Conservation (phyloP, 192 early-diverging fungal genomes). For the Coemansia sp. region DNA sequence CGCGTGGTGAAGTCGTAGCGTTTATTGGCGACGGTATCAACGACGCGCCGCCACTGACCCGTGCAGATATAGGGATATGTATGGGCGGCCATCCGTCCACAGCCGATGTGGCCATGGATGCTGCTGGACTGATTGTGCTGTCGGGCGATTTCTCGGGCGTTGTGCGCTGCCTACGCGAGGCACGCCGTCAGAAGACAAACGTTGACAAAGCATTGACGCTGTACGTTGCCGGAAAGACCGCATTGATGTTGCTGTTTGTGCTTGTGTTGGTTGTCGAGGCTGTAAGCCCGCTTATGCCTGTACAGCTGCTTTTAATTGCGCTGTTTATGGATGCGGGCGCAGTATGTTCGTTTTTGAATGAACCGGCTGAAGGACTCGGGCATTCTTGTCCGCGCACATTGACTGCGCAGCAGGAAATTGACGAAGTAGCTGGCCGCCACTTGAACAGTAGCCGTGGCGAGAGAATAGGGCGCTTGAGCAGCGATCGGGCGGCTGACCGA, state of each 20-base stretch:
- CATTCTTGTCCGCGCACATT: not conserved
- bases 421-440: not conserved
- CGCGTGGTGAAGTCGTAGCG: slow-evolving; percentile 43
- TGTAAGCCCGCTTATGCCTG: slow-evolving; percentile 38
- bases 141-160: slow-evolving; percentile 36
- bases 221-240: slow-evolving; percentile 38
- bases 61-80: slow-evolving; percentile 81
- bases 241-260: slow-evolving; percentile 31
- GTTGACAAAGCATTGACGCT: slow-evolving; percentile 27
- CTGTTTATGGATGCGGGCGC: slow-evolving; percentile 39
- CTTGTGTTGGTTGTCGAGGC: slow-evolving; percentile 29
- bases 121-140: slow-evolving; percentile 39
- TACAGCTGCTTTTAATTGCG: slow-evolving; percentile 43
- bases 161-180: slow-evolving; percentile 35
- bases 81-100: slow-evolving; percentile 69
- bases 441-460: not conserved
- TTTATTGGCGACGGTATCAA: slow-evolving; percentile 84
- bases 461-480: slow-evolving; percentile 14
- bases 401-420: not conserved
- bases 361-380: slow-evolving; percentile 29
- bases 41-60: slow-evolving; percentile 82
- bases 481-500: slow-evolving; percentile 14
- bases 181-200: slow-evolving; percentile 24
- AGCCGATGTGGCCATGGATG: slow-evolving; percentile 61
- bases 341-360: slow-evolving; percentile 29